Percentiles rank a stretch among this genome's conserved stretches.
Conservation (phyloP, 176 grass and related monocot genomes). For the Echinochloa phyllopogon region DNA sequence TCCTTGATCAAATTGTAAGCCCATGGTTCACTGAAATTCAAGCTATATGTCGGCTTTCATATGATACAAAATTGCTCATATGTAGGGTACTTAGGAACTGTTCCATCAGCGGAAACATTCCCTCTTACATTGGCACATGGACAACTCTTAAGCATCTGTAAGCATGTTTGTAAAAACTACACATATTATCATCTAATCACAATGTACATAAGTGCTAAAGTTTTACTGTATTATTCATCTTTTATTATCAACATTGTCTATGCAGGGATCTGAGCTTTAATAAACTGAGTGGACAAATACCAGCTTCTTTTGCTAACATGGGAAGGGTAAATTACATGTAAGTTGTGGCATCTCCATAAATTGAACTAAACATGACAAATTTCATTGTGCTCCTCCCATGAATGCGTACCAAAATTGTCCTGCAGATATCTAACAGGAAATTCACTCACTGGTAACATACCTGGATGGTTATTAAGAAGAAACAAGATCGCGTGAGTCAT, state of each 20-base stretch:
- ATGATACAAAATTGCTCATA: conserved; percentile 5
- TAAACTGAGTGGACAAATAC: conserved; percentile 73
- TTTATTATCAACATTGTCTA: conserved; percentile 42
- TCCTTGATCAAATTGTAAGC: conserved; percentile 72
- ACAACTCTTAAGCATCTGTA: conserved; percentile 74
- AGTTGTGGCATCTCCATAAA: conserved; percentile 44
- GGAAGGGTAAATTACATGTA: conserved; percentile 76
- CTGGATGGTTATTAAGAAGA: conserved; percentile 68
- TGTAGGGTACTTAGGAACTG: conserved; percentile 89
- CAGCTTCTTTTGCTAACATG: conserved; percentile 61
- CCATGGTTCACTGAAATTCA: conserved; percentile 4
- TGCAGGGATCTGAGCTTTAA: conserved; percentile 92
- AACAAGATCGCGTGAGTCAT: conserved; percentile 75
- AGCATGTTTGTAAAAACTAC: conserved; percentile 1
- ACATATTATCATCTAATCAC: neutral
- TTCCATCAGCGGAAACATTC: conserved; percentile 72
- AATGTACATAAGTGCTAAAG: neutral
- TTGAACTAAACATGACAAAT: conserved; percentile 16
- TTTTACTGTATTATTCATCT: conserved; percentile 32
- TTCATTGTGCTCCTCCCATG: conserved; percentile 30
- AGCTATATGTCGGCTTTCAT: neutral
- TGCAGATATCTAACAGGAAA: conserved; percentile 81
- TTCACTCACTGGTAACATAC: conserved; percentile 75
- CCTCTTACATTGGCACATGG: conserved; percentile 75
- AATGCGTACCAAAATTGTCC: conserved; percentile 32